These are phyloP conservation scores for Mangifera indica DNA, from an alignment of 345 rosid species.

Conservation along the genomic window DNA sequence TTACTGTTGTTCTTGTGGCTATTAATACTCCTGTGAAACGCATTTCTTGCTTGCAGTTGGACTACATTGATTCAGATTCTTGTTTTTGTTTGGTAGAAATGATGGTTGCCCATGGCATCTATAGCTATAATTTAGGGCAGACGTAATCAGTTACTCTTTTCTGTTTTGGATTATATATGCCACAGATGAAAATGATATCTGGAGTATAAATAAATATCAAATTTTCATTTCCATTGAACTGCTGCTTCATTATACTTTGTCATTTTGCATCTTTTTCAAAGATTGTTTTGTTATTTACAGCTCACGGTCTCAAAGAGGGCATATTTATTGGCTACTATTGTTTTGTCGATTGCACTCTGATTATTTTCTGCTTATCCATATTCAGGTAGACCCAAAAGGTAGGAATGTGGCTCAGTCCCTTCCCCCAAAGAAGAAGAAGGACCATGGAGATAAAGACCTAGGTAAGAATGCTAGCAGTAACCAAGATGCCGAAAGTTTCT, in stretches of 20 bases:
- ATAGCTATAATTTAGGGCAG: neutral
- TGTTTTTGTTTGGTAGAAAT: neutral
- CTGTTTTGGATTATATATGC: neutral
- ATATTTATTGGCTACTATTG: neutral
- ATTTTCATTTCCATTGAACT: neutral
- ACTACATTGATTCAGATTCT: neutral
- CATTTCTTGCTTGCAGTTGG: neutral
- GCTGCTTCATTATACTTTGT: neutral
- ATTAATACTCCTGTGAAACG: neutral
- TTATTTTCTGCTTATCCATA: constrained; percentile 12
- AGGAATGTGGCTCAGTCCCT: constrained; percentile 60
- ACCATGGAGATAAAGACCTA: constrained; percentile 50
- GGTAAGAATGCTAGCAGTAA: constrained; percentile 34
- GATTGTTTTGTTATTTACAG: neutral
- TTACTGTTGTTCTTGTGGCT: neutral
- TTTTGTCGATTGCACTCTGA: constrained; percentile 1
- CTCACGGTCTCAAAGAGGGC: constrained; percentile 5
- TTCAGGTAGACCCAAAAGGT: constrained; percentile 56
- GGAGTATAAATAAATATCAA: neutral
- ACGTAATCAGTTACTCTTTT: neutral
- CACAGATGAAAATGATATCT: neutral
- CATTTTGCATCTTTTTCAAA: neutral
- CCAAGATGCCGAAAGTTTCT: constrained; percentile 49
- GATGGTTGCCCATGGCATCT: neutral
- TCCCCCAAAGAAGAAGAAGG: constrained; percentile 65